Base-by-base conservation (phyloP, 192 early-diverging fungal species). In the Coemansia sp. region DNA sequence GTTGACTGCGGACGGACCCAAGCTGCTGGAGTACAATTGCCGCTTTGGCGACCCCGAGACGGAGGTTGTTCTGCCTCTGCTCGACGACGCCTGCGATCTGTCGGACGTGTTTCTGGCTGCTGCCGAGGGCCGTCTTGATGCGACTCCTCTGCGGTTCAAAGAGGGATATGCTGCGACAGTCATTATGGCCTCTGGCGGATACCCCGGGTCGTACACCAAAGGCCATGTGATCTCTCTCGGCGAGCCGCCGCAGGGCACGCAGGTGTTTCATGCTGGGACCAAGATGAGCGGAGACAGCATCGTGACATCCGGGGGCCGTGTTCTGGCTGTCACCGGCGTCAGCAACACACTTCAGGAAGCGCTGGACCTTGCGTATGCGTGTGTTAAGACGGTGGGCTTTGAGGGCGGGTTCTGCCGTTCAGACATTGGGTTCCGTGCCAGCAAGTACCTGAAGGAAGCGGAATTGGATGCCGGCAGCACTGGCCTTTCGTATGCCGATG, bases 41-140 rank as follows among this genome's bases (percentile, higher is more conserved):
- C 90, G 98, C 12, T 98, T 99, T 68, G 98, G 98, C 40, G 98
- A 99, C 66, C 98, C 98, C 42, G 98, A 99, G 79, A 98, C 96
- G 18, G 94, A 99, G 78, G 94, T 91, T 6, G 91, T 97, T 10
- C 85, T 99, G 57, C 96, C 98, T 16, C 84, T 99, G 19, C 83
- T 99, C 36, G 89, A 89, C 64, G 90, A 92, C 67, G 76, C 83
- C 26, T 90, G 89, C 42, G 95, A 97, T 84, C 79, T 99, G 32
- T 90, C 90, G 48, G 91, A 95, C 64, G 89, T 98, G 46, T 84
- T 95, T 76, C 62, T 95, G 71, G 95, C 96, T 32, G 91, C 90
- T 60, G 89, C 88, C 32, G 93, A 95, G 77, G 91, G 95, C 48
- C 88, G 95, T 43, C 84, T 99, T 51, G 98, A 99, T 77, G 88